phyloP scores from a whole-genome alignment of 352 stramenopile genomes.

The Globisporangium carolinianum region DNA sequence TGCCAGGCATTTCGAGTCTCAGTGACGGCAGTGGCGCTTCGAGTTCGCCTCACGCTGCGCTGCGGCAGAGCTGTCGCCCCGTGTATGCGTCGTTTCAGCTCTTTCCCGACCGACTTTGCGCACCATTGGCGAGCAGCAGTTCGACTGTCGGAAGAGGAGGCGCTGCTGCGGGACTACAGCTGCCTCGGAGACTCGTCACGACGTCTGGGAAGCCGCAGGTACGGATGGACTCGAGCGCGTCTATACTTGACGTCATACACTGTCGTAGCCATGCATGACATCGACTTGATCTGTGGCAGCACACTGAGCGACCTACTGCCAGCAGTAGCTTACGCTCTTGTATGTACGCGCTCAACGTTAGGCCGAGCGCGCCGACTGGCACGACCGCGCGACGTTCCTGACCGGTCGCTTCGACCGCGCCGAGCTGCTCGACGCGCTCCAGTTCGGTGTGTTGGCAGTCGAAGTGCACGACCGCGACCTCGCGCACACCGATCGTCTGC shows the following conservation, averaged over 20 bases:
- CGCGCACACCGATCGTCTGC: slow-evolving; percentile 24
- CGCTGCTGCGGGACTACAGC: background rate
- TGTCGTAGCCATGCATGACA: too few relatives aligned
- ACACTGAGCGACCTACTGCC: too few relatives aligned
- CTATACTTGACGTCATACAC: too few relatives aligned
- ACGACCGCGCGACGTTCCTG: slow-evolving; percentile 51
- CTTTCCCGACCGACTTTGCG: slow-evolving; percentile 29
- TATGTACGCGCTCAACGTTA: background rate
- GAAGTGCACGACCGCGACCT: slow-evolving; percentile 74
- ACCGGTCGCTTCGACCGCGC: slow-evolving; percentile 27
- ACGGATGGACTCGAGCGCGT: background rate
- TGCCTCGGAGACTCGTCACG: slow-evolving; percentile 6
- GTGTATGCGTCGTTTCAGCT: slow-evolving; percentile 51
- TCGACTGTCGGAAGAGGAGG: too few relatives aligned
- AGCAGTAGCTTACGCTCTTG: background rate
- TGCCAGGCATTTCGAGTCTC: slow-evolving; percentile 38
- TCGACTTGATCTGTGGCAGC: background rate
- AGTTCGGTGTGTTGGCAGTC: slow-evolving; percentile 26
- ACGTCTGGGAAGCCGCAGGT: slow-evolving; percentile 38
- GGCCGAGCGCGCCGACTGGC: slow-evolving; percentile 26
- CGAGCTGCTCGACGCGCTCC: slow-evolving; percentile 45
- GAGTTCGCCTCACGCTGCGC: slow-evolving; percentile 28
- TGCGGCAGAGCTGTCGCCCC: slow-evolving; percentile 42
- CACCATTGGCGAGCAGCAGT: background rate
- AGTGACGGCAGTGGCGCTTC: too few relatives aligned